These are phyloP conservation scores for Withania somnifera DNA, from an alignment of 305 asterid genomes.

Conservation along the genomic window DNA sequence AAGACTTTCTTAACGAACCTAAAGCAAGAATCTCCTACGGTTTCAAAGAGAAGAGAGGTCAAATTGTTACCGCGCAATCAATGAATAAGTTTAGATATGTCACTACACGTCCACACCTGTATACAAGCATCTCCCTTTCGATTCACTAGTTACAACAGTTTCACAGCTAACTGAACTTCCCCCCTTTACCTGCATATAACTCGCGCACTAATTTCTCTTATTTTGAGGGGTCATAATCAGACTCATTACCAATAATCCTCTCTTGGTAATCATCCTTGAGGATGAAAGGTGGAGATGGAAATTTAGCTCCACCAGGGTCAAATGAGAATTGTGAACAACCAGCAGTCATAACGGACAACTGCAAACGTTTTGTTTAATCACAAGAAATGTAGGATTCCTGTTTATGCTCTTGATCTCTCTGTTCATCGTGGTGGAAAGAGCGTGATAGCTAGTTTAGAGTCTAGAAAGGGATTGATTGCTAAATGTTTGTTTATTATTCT, in stretches of 20 bases:
- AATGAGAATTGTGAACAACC: too few relatives aligned
- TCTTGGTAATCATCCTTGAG: not conserved
- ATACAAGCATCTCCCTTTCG: not conserved
- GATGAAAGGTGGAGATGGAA: not conserved
- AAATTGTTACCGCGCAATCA: not conserved
- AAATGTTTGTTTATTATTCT: not conserved
- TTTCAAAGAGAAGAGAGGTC: not conserved
- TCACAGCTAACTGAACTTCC: not conserved
- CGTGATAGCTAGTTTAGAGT: not conserved
- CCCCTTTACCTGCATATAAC: not conserved
- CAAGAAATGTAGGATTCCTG: not conserved
- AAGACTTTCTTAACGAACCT: not conserved
- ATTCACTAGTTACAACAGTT: not conserved
- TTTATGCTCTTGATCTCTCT: not conserved
- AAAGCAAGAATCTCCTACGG: not conserved
- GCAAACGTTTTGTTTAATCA: not conserved
- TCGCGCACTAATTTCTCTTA: not conserved
- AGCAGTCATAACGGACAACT: not conserved
- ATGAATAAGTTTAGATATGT: not conserved
- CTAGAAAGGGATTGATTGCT: not conserved
- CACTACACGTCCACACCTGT: not conserved
- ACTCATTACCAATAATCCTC: not conserved
- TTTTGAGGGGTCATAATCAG: not conserved
- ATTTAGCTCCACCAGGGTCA: not conserved
- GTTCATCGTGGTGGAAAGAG: not conserved